These are phyloP conservation scores for Yamadazyma jaroonii DNA, from an alignment of 1,139 yeast genomes.

Conservation along the genomic window DNA sequence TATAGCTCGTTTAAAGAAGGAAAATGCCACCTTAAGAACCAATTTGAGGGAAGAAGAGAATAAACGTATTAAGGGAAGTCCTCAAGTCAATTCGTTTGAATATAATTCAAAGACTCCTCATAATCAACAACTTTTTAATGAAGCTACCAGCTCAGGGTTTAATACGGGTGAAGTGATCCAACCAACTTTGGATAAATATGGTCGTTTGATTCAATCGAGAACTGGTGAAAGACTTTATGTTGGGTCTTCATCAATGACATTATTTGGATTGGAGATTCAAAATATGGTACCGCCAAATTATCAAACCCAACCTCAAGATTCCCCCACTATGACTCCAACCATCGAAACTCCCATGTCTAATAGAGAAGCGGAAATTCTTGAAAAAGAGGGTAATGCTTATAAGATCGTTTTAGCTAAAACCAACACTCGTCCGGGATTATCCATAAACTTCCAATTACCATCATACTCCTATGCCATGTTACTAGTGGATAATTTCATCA, in stretches of 20 bases:
- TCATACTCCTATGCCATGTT: conserved; percentile 75
- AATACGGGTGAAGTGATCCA: conserved; percentile 49
- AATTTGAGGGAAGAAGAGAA: conserved; percentile 33
- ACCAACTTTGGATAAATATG: conserved; percentile 67
- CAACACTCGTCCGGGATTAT: conserved; percentile 62
- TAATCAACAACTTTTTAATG: conserved; percentile 13
- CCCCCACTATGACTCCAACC: conserved; percentile 16
- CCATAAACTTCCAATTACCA: conserved; percentile 70
- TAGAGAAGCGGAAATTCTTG: conserved; percentile 49
- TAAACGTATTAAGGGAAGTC: conserved; percentile 12
- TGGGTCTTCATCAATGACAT: conserved; percentile 79
- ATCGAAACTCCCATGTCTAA: conserved; percentile 18
- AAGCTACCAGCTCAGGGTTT: conserved; percentile 9
- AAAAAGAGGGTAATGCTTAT: conserved; percentile 74
- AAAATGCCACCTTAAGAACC: conserved; percentile 55
- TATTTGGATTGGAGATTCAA: conserved; percentile 74
- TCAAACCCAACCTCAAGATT: conserved; percentile 1
- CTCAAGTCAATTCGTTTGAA: conserved; percentile 12
- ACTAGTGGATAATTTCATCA: conserved; percentile 71
- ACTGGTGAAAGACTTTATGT: conserved; percentile 75
- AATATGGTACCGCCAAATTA: conserved; percentile 44
- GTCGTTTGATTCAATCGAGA: conserved; percentile 66
- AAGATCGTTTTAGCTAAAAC: conserved; percentile 66
- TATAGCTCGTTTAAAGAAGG: conserved; percentile 48
- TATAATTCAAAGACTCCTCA: conserved; percentile 15